Conservation (phyloP, 768 basidiomycete genomes). For the Lactarius hatsudake region DNA sequence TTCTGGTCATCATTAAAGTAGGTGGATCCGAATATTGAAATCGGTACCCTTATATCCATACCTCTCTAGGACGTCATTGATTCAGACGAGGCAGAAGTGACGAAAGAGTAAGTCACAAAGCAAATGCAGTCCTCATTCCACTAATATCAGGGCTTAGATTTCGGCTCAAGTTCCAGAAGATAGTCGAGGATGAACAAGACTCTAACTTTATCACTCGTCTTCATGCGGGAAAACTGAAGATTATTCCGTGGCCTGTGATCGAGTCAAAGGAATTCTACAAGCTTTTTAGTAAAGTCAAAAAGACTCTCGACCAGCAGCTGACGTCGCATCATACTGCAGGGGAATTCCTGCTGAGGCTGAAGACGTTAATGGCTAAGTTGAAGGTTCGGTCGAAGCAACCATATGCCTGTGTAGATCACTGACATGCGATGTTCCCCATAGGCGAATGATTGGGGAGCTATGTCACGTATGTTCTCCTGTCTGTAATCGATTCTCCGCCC, state of each 20-base stretch:
- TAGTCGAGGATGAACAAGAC: slow-evolving; percentile 60
- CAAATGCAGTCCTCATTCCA: neutral
- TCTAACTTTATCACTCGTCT: slow-evolving; percentile 61
- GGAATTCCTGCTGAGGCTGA: slow-evolving; percentile 54
- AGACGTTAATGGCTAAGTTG: slow-evolving; percentile 65
- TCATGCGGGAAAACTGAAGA: slow-evolving; percentile 53
- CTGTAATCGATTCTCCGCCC: neutral
- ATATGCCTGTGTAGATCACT: neutral
- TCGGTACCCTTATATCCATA: neutral
- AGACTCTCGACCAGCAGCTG: slow-evolving; percentile 46
- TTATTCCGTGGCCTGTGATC: slow-evolving; percentile 68
- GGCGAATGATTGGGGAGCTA: slow-evolving; percentile 64
- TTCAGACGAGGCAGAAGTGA: slow-evolving; percentile 56
- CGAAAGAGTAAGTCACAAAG: slow-evolving; percentile 45
- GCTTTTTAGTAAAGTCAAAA: slow-evolving; percentile 49
- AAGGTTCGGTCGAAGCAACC: slow-evolving; percentile 41
- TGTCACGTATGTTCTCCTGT: slow-evolving; percentile 47
- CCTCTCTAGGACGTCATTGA: slow-evolving; percentile 58
- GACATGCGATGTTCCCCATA: slow-evolving; percentile 26
- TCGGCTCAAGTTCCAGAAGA: slow-evolving; percentile 55
- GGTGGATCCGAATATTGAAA: neutral
- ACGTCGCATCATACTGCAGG: slow-evolving; percentile 52
- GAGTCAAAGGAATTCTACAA: slow-evolving; percentile 59
- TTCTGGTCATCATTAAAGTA: slow-evolving; percentile 67
- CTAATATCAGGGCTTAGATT: slow-evolving; percentile 40